Conservation (phyloP, 1,139 yeast species). For the Saccharomyces hybrid region DNA sequence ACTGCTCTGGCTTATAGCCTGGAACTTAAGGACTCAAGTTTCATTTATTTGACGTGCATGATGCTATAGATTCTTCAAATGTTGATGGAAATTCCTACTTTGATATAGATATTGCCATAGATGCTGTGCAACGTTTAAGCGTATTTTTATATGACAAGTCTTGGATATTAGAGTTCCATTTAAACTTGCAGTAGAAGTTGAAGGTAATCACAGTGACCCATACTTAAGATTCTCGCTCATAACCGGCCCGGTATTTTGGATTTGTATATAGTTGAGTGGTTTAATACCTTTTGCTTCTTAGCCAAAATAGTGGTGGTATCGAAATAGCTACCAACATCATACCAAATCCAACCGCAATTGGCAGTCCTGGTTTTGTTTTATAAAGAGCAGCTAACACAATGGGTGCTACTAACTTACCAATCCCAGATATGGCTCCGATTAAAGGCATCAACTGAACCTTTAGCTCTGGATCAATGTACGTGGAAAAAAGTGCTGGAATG, state of each 20-base stretch:
- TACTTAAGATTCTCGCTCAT: no score
- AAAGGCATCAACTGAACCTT: conserved; percentile 8
- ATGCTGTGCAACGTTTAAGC: no score
- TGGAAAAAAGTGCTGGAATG: conserved; percentile 7
- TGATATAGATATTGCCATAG: no score
- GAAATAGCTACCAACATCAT: conserved; percentile 8
- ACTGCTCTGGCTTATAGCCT: no score
- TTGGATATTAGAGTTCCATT: no score
- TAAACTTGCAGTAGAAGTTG: no score
- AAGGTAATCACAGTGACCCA: no score
- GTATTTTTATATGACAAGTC: no score
- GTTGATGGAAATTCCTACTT: no score
- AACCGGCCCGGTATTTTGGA: background rate
- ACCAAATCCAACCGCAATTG: conserved; percentile 7
- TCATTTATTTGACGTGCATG: no score
- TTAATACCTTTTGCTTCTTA: conserved; percentile 2
- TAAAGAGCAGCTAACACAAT: conserved; percentile 8
- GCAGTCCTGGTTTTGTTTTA: conserved; percentile 5
- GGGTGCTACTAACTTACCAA: conserved; percentile 8
- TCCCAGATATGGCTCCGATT: conserved; percentile 8
- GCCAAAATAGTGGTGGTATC: conserved; percentile 6
- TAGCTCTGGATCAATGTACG: conserved; percentile 6
- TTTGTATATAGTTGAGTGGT: background rate
- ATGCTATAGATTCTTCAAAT: no score
- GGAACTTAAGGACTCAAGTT: no score